A percentile compares a stretch with the other conserved stretches of the same genome.
These are phyloP conservation scores for Pseudomonodictys pantanalensis DNA, from an alignment of 495 filamentous ascomycete species.

Conservation along the genomic window DNA sequence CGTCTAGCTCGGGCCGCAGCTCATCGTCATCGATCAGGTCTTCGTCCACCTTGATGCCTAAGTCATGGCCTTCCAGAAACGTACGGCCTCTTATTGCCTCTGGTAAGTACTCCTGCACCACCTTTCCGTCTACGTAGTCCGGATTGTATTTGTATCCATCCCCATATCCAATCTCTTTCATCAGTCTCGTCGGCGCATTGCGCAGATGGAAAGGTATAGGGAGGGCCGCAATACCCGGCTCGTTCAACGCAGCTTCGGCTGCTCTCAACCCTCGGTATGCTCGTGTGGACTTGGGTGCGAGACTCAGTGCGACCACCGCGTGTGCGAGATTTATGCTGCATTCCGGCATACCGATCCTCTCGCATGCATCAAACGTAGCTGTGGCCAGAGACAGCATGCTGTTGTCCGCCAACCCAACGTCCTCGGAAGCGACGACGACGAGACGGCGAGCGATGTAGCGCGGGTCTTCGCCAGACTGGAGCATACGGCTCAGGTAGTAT, in stretches of 20 bases:
- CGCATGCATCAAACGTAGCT: constrained; percentile 76
- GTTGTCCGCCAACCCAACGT: constrained; percentile 89
- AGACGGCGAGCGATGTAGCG: constrained; percentile 87
- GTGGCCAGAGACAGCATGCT: constrained; percentile 79
- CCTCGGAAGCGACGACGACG: constrained; percentile 87
- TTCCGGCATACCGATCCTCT: constrained; percentile 92
- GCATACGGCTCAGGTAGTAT: constrained; percentile 93
- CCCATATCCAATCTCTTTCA: constrained; percentile 90
- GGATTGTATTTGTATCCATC: constrained; percentile 96
- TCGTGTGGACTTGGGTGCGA: constrained; percentile 81
- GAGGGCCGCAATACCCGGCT: constrained; percentile 74
- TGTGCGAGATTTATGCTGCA: constrained; percentile 90
- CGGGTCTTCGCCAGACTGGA: constrained; percentile 93
- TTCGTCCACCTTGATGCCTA: constrained; percentile 75
- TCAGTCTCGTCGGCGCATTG: constrained; percentile 85
- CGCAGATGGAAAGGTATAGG: constrained; percentile 83
- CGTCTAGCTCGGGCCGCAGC: constrained; percentile 6
- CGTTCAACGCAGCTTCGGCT: constrained; percentile 67
- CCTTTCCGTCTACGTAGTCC: constrained; percentile 77
- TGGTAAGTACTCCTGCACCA: constrained; percentile 87
- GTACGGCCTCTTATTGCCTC: constrained; percentile 61
- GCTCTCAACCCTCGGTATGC: constrained; percentile 81
- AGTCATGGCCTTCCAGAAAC: constrained; percentile 79
- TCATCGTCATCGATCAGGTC: constrained; percentile 40
- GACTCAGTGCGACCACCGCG: constrained; percentile 74